A percentile compares a stretch with the other conserved stretches of the same genome.
phyloP scores from a whole-genome alignment of 306 rosid species.

The Alnus glutinosa region DNA sequence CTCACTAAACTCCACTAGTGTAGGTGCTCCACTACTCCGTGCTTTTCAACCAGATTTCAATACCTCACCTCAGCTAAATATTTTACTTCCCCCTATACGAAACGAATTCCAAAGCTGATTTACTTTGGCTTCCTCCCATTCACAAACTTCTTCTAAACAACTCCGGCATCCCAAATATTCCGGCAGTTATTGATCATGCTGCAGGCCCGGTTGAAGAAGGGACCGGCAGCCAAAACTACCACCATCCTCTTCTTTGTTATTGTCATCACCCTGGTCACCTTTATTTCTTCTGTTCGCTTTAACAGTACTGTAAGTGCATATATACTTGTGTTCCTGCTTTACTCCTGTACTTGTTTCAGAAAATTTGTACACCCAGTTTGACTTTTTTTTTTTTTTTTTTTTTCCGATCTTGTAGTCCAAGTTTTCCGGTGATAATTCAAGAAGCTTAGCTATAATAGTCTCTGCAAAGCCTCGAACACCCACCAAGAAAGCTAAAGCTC shows the following conservation, averaged over 20 bases:
- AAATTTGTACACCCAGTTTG: no score
- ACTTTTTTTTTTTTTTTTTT: not conserved
- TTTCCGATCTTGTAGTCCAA: conserved; percentile 29
- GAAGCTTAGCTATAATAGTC: conserved; percentile 15
- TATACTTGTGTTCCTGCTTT: no score
- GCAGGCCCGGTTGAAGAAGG: conserved; percentile 13
- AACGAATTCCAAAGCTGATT: not conserved
- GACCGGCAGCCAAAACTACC: conserved; percentile 11
- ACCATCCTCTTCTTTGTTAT: conserved; percentile 36
- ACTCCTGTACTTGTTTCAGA: no score
- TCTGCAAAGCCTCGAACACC: not conserved
- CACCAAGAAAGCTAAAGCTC: not conserved
- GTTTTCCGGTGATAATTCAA: not conserved
- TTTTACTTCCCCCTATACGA: no score
- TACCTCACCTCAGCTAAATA: no score
- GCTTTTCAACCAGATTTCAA: no score
- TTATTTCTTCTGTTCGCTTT: conserved; percentile 26
- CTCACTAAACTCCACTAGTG: no score
- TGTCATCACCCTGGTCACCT: conserved; percentile 25
- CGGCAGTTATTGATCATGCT: no score
- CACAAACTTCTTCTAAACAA: no score
- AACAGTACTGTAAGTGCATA: conserved; percentile 15
- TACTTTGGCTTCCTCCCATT: not conserved
- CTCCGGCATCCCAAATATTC: no score
- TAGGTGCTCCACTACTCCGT: no score